Evolutionary conservation across 331 rosid species (phyloP).

Genomic region (Phaseolus coccineus): DNA sequence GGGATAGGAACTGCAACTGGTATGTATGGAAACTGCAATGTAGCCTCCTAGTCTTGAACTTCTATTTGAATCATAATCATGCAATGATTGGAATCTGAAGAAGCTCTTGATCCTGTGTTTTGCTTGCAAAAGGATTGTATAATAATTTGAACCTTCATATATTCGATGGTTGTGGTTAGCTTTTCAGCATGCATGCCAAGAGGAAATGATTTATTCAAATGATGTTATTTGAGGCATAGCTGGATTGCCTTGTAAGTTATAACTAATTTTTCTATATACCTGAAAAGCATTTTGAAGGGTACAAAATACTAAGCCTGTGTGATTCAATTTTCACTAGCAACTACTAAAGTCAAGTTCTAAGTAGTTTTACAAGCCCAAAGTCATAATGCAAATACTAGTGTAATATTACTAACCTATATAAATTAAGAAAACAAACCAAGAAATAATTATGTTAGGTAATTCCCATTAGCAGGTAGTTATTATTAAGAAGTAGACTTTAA

Average conservation of each 20-base stretch:
- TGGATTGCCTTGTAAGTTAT: not conserved
- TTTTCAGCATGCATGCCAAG: not conserved
- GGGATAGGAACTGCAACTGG: conserved; percentile 97
- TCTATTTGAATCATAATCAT: conserved; percentile 27
- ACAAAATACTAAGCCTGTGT: not conserved
- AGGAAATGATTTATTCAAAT: conserved; percentile 7
- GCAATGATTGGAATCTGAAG: conserved; percentile 9
- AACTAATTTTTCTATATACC: conserved; percentile 4
- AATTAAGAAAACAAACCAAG: conserved; percentile 8
- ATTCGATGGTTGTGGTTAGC: not conserved
- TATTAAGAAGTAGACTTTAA: too few relatives aligned
- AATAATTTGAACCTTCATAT: not conserved
- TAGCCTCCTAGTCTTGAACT: not conserved
- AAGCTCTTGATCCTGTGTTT: conserved; percentile 22
- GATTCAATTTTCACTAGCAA: not conserved
- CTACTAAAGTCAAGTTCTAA: not conserved
- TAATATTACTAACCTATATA: not conserved
- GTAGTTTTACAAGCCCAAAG: not conserved
- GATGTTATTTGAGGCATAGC: conserved; percentile 6
- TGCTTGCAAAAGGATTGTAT: not conserved
- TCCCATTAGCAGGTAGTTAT: too few relatives aligned
- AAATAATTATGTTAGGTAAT: not conserved
- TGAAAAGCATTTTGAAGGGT: not conserved
- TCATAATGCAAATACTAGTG: not conserved
- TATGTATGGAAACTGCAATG: conserved; percentile 42